Base-by-base conservation (phyloP, 495 filamentous ascomycete genomes). In the Chaetomium tenue region DNA sequence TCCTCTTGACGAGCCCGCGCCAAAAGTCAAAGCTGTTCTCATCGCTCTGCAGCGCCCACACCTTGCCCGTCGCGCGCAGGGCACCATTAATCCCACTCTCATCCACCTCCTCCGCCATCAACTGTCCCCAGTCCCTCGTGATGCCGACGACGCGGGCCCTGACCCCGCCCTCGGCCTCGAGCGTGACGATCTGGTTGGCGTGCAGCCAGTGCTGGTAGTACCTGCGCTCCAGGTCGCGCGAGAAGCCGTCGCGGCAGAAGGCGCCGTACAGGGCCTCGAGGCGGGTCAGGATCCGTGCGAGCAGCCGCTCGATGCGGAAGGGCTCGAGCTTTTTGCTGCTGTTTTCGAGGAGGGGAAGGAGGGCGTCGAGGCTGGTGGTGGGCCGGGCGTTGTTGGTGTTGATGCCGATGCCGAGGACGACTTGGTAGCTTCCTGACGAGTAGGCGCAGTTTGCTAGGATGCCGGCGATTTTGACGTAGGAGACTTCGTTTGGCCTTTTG, bases 1-100 rank as follows among this genome's bases (percentile, higher is more conserved):
- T 97, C 72, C 88, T 83, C 83, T 85, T 92, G 55, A 98, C 76
- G 75, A 99, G 73, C 0, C 94, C 94, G 72, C 82, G 88, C 75
- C 97, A 93, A 78, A 97, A 99, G 78, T 99, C 95, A 79, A 99
- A 99, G 77, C 92, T 96, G 70, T 99, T 99, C 71, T 91, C 91
- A 70, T 99, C 94, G 75, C 90, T 97, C 79, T 97, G 92, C 75
- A 98, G 77, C 71, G 88, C 85, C 82, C 87, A 93, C 50, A 89
- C 80, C 74, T 84, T 88, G 1, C 93, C 93, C 12, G 91, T 97
- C 1, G 79, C 73, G 64, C 86, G 76, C 63, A 66, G 51, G 13
- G 63, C 66, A 7, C 70, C 70, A 9, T 70, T 68, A 39, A 69
- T 66, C 68, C 90, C 91, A 50, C 89, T 83, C 78, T 79, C 86